These are phyloP conservation scores for Sporisorium scitamineum DNA, from an alignment of 1,284 basidiomycete species.

Conservation along the genomic window DNA sequence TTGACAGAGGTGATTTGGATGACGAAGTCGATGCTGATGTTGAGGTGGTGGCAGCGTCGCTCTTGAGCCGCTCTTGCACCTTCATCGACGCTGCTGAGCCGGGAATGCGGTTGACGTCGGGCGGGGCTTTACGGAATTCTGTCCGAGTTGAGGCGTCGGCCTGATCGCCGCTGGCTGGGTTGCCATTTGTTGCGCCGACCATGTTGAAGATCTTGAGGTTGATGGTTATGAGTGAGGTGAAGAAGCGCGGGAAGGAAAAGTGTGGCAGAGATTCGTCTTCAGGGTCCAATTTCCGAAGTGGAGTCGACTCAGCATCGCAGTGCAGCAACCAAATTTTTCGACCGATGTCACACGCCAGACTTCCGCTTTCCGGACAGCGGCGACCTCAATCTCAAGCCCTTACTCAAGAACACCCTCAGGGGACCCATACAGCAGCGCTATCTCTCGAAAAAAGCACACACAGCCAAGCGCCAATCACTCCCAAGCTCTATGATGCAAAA, in stretches of 20 bases:
- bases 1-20: neutral
- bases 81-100: constrained; percentile 42
- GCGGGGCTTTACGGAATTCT: constrained; percentile 25
- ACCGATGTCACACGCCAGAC: neutral
- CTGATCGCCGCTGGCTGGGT: neutral
- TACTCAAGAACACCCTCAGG: neutral
- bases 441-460: neutral
- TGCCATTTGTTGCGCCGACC: neutral
- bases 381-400: neutral
- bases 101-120: constrained; percentile 36
- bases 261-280: neutral
- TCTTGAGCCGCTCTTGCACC: constrained; percentile 25
- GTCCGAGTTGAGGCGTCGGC: neutral
- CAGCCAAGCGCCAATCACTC: neutral
- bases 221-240: neutral
- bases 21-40: neutral
- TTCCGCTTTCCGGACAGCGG: neutral
- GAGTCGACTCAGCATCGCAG: neutral
- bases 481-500: neutral
- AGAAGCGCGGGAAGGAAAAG: neutral
- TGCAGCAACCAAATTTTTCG: neutral
- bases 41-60: neutral
- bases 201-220: neutral
- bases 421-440: neutral
- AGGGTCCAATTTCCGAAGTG: constrained; percentile 4